These are phyloP conservation scores for Rhodotorula kratochvilovae DNA, from an alignment of 768 basidiomycete species.

Conservation along the genomic window DNA sequence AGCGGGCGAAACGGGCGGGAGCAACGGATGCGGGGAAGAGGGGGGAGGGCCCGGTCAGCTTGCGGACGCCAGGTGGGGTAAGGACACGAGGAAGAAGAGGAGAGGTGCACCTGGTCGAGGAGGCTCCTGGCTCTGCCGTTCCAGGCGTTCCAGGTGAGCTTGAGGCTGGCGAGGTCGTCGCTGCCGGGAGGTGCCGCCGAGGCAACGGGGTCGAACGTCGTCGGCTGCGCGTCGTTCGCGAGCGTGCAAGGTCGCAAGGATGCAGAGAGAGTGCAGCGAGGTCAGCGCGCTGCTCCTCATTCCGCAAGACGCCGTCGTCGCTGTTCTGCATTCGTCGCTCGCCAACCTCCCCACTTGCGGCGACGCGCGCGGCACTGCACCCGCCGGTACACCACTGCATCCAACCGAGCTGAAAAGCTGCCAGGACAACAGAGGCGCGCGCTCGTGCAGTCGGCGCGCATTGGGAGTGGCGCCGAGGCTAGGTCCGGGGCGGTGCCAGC, in stretches of 20 bases:
- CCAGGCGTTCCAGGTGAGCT: conserved; percentile 26
- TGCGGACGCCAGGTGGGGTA: too few species aligned
- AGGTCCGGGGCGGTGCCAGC: background rate
- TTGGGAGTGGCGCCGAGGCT: background rate
- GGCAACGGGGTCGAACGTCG: conserved; percentile 14
- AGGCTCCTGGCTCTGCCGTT: conserved; percentile 16
- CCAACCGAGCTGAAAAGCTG: too few species aligned
- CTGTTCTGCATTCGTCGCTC: background rate
- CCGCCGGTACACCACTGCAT: too few species aligned
- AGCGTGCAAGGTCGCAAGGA: too few species aligned
- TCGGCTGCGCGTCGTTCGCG: background rate
- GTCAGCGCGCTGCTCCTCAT: background rate
- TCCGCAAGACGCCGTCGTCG: background rate
- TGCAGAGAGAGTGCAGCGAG: background rate
- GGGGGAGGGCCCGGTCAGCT: background rate
- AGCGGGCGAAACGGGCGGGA: background rate
- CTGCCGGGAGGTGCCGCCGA: conserved; percentile 4
- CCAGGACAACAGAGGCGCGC: too few species aligned
- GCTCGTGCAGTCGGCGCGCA: too few species aligned
- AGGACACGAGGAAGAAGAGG: background rate
- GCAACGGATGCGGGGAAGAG: background rate
- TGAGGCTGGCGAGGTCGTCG: background rate
- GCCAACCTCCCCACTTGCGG: too few species aligned
- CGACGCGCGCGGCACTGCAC: too few species aligned
- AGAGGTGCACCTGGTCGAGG: conserved; percentile 16